These are phyloP conservation scores for Boletus pseudopeckii DNA, from an alignment of 768 basidiomycete genomes.

Conservation along the genomic window DNA sequence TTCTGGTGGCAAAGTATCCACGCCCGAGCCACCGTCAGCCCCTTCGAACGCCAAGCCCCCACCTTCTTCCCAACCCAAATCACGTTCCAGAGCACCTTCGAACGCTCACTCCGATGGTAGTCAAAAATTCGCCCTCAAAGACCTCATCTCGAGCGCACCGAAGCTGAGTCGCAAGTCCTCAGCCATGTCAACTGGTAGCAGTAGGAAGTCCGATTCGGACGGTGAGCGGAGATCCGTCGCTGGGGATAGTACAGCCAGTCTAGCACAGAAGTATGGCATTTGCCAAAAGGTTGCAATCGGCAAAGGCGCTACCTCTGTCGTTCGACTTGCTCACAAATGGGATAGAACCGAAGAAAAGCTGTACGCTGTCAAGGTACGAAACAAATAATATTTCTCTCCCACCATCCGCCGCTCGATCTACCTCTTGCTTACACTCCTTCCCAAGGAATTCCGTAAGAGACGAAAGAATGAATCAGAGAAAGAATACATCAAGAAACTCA, in stretches of 20 bases:
- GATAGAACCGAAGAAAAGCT: conserved; percentile 94
- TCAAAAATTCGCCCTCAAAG: conserved; percentile 81
- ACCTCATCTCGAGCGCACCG: conserved; percentile 69
- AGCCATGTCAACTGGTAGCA: conserved; percentile 62
- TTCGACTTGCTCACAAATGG: conserved; percentile 97
- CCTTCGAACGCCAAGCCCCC: conserved; percentile 21
- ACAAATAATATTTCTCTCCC: neutral
- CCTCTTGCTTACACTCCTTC: neutral
- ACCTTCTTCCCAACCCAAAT: conserved; percentile 19
- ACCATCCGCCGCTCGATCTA: neutral
- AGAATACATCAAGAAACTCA: conserved; percentile 99
- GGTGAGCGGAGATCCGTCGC: conserved; percentile 42
- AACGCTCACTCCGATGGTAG: conserved; percentile 55
- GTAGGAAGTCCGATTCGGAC: conserved; percentile 68
- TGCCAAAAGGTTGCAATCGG: conserved; percentile 97
- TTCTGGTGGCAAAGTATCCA: conserved; percentile 31
- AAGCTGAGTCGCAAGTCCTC: conserved; percentile 73
- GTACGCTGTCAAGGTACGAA: conserved; percentile 91
- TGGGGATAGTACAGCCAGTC: conserved; percentile 52
- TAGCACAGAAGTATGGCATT: conserved; percentile 91
- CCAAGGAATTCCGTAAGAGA: conserved; percentile 94
- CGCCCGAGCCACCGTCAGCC: conserved; percentile 30
- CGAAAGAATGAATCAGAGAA: conserved; percentile 98
- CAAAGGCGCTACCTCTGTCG: conserved; percentile 97
- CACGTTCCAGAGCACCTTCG: conserved; percentile 37